These are phyloP conservation scores for Globisporangium nunn DNA, from an alignment of 352 stramenopile species.

Conservation along the genomic window DNA sequence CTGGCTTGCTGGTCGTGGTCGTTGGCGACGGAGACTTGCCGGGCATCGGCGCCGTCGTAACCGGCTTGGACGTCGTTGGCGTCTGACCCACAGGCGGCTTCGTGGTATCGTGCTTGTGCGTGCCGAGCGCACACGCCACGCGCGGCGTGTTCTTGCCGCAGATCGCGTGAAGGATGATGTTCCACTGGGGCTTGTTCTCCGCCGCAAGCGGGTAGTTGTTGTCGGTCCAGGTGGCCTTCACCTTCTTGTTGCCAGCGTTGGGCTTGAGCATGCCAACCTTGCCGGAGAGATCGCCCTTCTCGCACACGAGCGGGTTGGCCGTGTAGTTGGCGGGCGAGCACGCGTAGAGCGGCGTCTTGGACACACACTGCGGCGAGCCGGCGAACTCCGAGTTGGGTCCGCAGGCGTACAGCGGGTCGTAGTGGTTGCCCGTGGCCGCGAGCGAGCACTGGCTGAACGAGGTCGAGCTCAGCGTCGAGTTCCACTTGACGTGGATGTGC, in stretches of 20 bases:
- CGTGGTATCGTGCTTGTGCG: background rate
- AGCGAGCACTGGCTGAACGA: slow-evolving; percentile 36
- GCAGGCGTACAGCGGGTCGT: slow-evolving; percentile 46
- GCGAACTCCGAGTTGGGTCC: slow-evolving; percentile 45
- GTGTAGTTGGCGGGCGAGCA: slow-evolving; percentile 35
- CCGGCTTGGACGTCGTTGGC: background rate
- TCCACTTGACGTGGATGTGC: slow-evolving; percentile 33
- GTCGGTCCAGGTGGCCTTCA: slow-evolving; percentile 9
- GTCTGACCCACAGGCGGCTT: background rate
- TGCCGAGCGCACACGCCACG: slow-evolving; percentile 20
- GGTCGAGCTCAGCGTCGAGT: slow-evolving; percentile 12
- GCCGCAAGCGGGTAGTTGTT: slow-evolving; percentile 13
- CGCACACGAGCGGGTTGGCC: slow-evolving; percentile 29
- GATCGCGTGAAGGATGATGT: slow-evolving; percentile 28
- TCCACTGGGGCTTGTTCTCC: slow-evolving; percentile 29
- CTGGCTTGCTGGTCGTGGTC: background rate
- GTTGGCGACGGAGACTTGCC: background rate
- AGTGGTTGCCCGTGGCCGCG: slow-evolving; percentile 39
- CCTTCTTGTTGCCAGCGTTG: slow-evolving; percentile 11
- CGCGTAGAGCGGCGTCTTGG: slow-evolving; percentile 28
- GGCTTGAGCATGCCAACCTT: slow-evolving; percentile 37
- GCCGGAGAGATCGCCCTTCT: slow-evolving; percentile 49
- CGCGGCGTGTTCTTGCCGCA: slow-evolving; percentile 25
- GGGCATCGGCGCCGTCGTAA: background rate
- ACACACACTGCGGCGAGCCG: slow-evolving; percentile 25